A percentile compares a stretch with the other conserved stretches of the same genome.
phyloP scores from a whole-genome alignment of 148 eudicot species.

The Mesembryanthemum crystallinum region DNA sequence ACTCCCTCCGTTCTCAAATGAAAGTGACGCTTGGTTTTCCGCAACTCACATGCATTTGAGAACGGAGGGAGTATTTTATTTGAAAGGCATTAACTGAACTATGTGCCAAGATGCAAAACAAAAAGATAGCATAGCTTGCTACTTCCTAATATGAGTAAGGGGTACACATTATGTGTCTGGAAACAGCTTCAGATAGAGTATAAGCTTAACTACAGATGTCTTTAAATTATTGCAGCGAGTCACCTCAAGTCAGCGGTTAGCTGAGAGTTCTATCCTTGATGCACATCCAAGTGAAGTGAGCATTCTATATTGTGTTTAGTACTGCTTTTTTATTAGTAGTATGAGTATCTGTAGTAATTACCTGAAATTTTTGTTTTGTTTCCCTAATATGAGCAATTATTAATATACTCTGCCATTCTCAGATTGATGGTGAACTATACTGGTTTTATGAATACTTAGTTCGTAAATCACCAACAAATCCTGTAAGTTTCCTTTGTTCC shows the following conservation, averaged over 20 bases:
- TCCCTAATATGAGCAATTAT: not conserved
- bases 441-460: slow-evolving; percentile 94
- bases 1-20: too few species aligned
- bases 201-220: slow-evolving; percentile 12
- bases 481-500: slow-evolving; percentile 45
- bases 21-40: too few species aligned
- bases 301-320: too few species aligned
- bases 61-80: too few species aligned
- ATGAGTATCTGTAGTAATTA: not conserved
- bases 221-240: slow-evolving; percentile 57
- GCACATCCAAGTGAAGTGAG: slow-evolving; percentile 80
- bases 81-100: not conserved
- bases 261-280: slow-evolving; percentile 92
- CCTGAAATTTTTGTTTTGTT: not conserved
- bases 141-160: not conserved
- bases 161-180: not conserved
- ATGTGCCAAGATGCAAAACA: not conserved
- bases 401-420: slow-evolving; percentile 19
- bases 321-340: too few species aligned
- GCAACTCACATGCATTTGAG: too few species aligned
- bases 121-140: slow-evolving; percentile 8
- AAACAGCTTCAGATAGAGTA: not conserved
- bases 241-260: slow-evolving; percentile 81
- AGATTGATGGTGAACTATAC: slow-evolving; percentile 85
- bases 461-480: slow-evolving; percentile 87